phyloP scores from a whole-genome alignment of 495 filamentous ascomycete genomes.

The Xylaria cubensis region DNA sequence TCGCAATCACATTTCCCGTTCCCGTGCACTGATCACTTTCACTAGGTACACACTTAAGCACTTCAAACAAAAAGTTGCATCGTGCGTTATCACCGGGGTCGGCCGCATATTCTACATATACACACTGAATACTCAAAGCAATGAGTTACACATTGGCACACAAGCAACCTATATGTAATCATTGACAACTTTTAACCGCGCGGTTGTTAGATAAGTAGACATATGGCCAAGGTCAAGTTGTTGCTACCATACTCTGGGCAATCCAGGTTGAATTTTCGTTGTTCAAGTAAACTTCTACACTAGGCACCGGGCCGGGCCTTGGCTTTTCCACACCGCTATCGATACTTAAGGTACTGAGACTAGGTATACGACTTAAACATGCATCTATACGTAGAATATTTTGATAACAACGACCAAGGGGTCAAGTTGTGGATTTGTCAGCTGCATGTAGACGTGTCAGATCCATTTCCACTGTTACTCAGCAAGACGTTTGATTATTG shows the following conservation, averaged over 20 bases:
- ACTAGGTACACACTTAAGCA: background rate
- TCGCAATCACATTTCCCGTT: no score
- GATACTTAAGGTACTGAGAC: slow-evolving; percentile 1
- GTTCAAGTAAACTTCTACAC: background rate
- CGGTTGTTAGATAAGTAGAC: slow-evolving; percentile 3
- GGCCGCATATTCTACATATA: no score
- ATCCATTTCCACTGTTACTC: background rate
- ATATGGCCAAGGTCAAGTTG: background rate
- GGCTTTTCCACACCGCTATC: slow-evolving; percentile 3
- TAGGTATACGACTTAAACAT: no score
- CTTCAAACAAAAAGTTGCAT: no score
- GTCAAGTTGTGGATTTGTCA: slow-evolving; percentile 1
- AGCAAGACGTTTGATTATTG: background rate
- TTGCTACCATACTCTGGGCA: background rate
- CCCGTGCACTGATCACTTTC: no score
- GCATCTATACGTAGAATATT: no score
- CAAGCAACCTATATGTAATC: background rate
- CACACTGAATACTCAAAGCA: no score
- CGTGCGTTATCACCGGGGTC: no score
- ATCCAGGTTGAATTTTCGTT: background rate
- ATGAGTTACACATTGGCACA: background rate
- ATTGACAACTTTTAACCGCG: background rate
- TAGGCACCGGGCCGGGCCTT: background rate
- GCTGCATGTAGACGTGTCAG: background rate
- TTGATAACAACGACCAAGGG: background rate